Evolutionary conservation across 148 eudicot species (phyloP).

Genomic region (Camellia japonica): DNA sequence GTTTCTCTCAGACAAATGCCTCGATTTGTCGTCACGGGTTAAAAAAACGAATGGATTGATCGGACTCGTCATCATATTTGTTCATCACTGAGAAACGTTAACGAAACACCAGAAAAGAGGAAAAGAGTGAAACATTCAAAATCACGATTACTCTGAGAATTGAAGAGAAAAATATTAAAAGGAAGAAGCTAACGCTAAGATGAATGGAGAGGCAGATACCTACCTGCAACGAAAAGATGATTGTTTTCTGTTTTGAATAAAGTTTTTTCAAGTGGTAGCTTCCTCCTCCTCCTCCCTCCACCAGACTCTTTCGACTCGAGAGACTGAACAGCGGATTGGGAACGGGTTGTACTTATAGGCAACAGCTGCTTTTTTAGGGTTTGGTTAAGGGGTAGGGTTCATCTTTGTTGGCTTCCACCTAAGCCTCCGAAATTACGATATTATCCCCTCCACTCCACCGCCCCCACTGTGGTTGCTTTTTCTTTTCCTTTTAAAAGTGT

Average conservation of each 20-base stretch:
- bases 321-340: background rate
- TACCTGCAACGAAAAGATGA: background rate
- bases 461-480: background rate
- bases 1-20: constrained; percentile 53
- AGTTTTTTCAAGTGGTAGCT: background rate
- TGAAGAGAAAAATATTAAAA: background rate
- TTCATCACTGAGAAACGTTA: constrained; percentile 19
- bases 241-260: background rate
- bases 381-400: background rate
- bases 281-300: too few relatives aligned
- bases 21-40: constrained; percentile 41
- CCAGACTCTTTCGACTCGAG: too few relatives aligned
- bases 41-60: constrained; percentile 38
- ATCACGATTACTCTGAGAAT: background rate
- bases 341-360: background rate
- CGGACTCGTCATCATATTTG: constrained; percentile 43
- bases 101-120: background rate
- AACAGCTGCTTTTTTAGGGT: background rate
- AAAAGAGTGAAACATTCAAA: background rate
- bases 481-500: background rate
- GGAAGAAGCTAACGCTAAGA: background rate
- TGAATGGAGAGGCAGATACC: background rate
- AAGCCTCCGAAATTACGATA: background rate
- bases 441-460: background rate
- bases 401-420: background rate